phyloP scores from a whole-genome alignment of 73 alveolate genomes.

The Paramecium biaurelia region DNA sequence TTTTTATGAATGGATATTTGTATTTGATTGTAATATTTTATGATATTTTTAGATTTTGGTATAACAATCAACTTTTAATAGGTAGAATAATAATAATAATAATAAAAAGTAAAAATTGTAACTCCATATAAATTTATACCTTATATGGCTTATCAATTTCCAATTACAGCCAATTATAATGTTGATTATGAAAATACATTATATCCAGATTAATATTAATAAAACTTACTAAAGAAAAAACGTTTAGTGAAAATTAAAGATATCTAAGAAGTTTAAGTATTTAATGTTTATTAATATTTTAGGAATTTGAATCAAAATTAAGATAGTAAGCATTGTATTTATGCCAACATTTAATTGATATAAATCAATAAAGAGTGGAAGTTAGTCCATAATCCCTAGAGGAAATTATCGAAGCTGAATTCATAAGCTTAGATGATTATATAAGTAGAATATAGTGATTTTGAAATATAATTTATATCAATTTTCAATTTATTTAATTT shows the following conservation, averaged over 20 bases:
- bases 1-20: conserved; percentile 66
- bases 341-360: conserved; percentile 59
- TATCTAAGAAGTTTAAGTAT: background rate
- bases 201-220: conserved; percentile 7
- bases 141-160: conserved; percentile 39
- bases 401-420: conserved; percentile 1
- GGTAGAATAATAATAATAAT: background rate
- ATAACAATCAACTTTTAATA: background rate
- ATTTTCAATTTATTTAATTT: background rate
- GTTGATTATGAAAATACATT: conserved; percentile 44
- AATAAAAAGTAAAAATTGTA: background rate
- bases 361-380: conserved; percentile 46
- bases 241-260: conserved; percentile 48
- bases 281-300: background rate
- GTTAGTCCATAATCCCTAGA: conserved; percentile 16
- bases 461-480: background rate
- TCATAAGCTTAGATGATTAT: conserved; percentile 27
- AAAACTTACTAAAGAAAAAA: conserved; percentile 20
- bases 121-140: conserved; percentile 59
- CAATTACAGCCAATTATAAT: background rate
- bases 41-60: background rate
- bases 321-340: conserved; percentile 43
- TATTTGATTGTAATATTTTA: conserved; percentile 56
- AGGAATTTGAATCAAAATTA: conserved; percentile 40
- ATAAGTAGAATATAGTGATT: background rate